Conservation (phyloP, 148 eudicot genomes). For the Selenicereus undatus region DNA sequence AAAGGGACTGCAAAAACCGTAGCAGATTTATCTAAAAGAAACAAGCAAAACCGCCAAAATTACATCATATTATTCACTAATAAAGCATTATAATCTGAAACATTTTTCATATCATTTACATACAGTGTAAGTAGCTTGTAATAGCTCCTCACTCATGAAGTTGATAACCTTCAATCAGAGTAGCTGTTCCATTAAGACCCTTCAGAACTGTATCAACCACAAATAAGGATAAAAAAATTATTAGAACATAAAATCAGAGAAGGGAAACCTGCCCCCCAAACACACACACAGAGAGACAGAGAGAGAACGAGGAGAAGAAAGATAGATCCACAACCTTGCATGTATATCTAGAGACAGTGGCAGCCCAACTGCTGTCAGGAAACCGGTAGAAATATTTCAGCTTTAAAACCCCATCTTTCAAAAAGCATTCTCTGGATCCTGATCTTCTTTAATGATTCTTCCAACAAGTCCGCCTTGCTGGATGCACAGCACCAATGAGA, state of each 20-base stretch:
- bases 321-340: constrained; percentile 15
- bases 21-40: background rate
- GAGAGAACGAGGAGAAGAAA: too few species aligned
- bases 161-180: background rate
- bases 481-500: constrained; percentile 1
- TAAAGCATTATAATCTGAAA: background rate
- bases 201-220: constrained; percentile 1
- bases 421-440: background rate
- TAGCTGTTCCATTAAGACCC: background rate
- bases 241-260: background rate
- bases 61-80: background rate
- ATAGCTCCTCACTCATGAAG: background rate
- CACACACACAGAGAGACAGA: background rate
- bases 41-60: background rate
- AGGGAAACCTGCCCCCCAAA: background rate
- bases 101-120: background rate
- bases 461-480: background rate
- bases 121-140: background rate
- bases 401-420: background rate
- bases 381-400: background rate
- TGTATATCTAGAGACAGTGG: background rate
- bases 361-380: background rate
- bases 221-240: constrained; percentile 6
- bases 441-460: background rate
- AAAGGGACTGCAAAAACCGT: background rate